phyloP scores from a whole-genome alignment of 1,139 yeast genomes.

The Candida sp. region DNA sequence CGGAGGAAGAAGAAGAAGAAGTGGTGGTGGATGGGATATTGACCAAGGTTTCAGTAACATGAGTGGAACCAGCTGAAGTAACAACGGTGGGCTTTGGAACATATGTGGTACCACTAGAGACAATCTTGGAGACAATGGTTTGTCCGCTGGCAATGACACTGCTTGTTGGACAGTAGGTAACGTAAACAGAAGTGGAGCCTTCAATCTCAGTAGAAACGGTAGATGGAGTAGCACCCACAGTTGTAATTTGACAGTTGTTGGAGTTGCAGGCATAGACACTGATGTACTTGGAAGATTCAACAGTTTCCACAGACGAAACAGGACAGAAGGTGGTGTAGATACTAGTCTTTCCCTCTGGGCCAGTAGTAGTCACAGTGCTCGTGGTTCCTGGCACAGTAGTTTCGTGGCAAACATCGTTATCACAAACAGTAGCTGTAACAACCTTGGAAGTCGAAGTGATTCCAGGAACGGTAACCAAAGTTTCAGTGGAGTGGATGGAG shows the following conservation, averaged over 20 bases:
- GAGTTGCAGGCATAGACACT: constrained; percentile 53
- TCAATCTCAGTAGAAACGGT: constrained; percentile 26
- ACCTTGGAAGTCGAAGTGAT: no score
- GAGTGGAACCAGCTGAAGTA: constrained; percentile 47
- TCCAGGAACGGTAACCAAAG: no score
- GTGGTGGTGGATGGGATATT: constrained; percentile 13
- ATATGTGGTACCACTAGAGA: constrained; percentile 10
- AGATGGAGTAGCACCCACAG: constrained; percentile 31
- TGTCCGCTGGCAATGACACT: constrained; percentile 2
- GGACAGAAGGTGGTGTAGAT: constrained; percentile 22
- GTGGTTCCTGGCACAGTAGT: no score
- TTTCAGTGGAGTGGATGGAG: no score
- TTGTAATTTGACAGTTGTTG: constrained; percentile 31
- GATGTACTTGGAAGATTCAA: constrained; percentile 17
- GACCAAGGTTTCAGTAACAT: constrained; percentile 17
- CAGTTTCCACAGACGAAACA: constrained; percentile 25
- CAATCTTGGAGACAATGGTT: constrained; percentile 10
- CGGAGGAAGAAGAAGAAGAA: constrained; percentile 12
- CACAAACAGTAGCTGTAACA: constrained; percentile 49
- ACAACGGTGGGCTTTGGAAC: constrained; percentile 36
- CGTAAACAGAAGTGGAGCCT: constrained; percentile 30
- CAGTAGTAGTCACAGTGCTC: constrained; percentile 28
- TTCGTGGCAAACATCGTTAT: constrained; percentile 38
- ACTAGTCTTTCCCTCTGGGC: constrained; percentile 14
- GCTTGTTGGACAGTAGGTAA: constrained; percentile 37